Evolutionary conservation across 169 alveolate species (phyloP), one percentile per base, ranked within the genome.

Genomic region (Plasmodium gallinaceum): DNA sequence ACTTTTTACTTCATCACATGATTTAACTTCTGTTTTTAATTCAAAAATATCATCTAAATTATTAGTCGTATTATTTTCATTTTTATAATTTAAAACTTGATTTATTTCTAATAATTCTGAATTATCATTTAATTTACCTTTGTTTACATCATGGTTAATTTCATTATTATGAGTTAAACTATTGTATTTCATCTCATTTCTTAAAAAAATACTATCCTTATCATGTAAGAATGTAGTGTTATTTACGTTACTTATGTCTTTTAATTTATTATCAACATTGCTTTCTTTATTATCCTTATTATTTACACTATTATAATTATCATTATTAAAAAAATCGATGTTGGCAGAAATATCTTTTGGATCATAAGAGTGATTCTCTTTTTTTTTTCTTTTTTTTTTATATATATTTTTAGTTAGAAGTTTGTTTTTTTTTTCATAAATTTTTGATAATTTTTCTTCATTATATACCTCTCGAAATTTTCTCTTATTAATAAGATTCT

Each of bases 1-100:
- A 71, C 91, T 83, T 83, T 60, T 68, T 83, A 52, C 65, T 83
- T 83, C 91, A 68, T 69, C 74, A 3, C 80, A 68, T 7, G 91
- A 83, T 68, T 24, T 83, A n/a, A 68, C 57, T 48, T 83, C 91
- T 43, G 91, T 83, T 69, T 32, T 83, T 39, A 83, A 32, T 54
- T 83, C 91, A 46, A 83, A 58, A n/a, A 83, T 39, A 57, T 83
- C 91, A 42, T 83, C 42, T 39, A 39, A 42, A 18, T 12, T 52
- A 7, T 52, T 52, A 52, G 62, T n/a, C 7, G 10, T n/a, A n/a
- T 54, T 24, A 62, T 18, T 20, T 24, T 24, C 72, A 4, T 43
- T 68, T 68, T 68, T 45, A 68, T 45, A 5, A 22, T 39, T 43
- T 68, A 43, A 5, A 20, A 16, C 37, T 14, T 42, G n/a, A 26